phyloP scores from a whole-genome alignment of 2,329 filamentous ascomycete genomes.

The Neofusicoccum kwambonambiense region DNA sequence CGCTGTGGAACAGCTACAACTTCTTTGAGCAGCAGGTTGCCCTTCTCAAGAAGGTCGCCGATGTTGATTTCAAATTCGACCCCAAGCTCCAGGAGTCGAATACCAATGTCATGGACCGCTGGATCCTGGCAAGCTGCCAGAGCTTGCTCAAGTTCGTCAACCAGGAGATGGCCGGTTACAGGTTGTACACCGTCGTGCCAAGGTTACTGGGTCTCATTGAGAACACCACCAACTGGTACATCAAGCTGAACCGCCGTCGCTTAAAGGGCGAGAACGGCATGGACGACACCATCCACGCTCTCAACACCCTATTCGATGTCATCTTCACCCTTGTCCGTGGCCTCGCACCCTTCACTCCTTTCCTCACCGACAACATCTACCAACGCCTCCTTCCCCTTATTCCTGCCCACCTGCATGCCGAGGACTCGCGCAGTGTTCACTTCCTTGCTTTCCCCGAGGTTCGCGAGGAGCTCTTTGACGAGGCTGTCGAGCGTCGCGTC shows the following conservation, averaged over 20 bases:
- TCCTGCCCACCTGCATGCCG: constrained; percentile 64
- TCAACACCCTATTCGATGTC: constrained; percentile 93
- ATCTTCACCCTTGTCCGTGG: constrained; percentile 84
- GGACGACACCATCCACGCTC: constrained; percentile 81
- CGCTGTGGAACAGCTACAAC: constrained; percentile 95
- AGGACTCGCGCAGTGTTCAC: constrained; percentile 83
- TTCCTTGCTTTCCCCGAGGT: constrained; percentile 90
- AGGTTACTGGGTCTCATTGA: constrained; percentile 81
- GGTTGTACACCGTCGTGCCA: constrained; percentile 82
- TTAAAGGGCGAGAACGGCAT: constrained; percentile 86
- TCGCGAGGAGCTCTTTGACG: constrained; percentile 82
- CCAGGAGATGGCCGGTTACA: constrained; percentile 78
- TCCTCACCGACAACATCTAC: constrained; percentile 94
- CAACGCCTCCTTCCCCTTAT: constrained; percentile 78
- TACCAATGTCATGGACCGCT: constrained; percentile 91
- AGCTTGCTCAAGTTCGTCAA: constrained; percentile 90
- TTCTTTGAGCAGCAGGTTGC: constrained; percentile 90
- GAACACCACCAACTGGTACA: constrained; percentile 98
- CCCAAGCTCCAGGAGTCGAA: constrained; percentile 72
- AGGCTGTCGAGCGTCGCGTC: constrained; percentile 80
- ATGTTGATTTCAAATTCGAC: constrained; percentile 75
- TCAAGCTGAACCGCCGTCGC: constrained; percentile 86
- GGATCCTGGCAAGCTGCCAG: constrained; percentile 91
- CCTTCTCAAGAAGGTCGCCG: constrained; percentile 80
- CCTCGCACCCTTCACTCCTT: constrained; percentile 91